Percentiles rank a stretch among this genome's conserved stretches.
Evolutionary conservation across 768 basidiomycete species (phyloP).

Genomic region (Lentinula boryana): DNA sequence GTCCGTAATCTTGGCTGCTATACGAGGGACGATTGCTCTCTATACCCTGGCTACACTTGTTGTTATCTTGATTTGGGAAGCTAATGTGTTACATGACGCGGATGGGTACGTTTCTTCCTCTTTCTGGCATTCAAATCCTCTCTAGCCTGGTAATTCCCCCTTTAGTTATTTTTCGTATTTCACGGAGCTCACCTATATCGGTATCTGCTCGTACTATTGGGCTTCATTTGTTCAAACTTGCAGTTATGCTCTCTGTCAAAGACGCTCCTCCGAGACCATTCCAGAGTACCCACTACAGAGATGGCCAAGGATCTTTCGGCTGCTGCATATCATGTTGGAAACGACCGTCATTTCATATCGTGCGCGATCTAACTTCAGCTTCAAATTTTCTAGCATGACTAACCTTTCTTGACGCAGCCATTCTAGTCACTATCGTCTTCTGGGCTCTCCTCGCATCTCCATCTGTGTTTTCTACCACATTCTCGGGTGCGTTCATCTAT

Average conservation of each 20-base stretch:
- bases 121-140: not conserved
- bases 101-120: slow-evolving; percentile 21
- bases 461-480: slow-evolving; percentile 32
- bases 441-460: slow-evolving; percentile 50
- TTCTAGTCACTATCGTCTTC: slow-evolving; percentile 58
- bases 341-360: slow-evolving; percentile 50
- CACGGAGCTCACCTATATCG: slow-evolving; percentile 57
- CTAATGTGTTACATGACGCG: slow-evolving; percentile 21
- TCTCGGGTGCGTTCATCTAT: slow-evolving; percentile 26
- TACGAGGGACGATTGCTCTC: slow-evolving; percentile 43
- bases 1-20: slow-evolving; percentile 32
- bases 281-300: slow-evolving; percentile 46
- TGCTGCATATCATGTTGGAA: slow-evolving; percentile 49
- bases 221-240: slow-evolving; percentile 50
- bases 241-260: slow-evolving; percentile 24
- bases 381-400: not conserved
- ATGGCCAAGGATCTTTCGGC: slow-evolving; percentile 52
- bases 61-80: slow-evolving; percentile 30
- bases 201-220: slow-evolving; percentile 57
- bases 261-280: slow-evolving; percentile 11
- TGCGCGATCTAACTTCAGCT: slow-evolving; percentile 26
- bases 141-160: not conserved
- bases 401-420: slow-evolving; percentile 30
- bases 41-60: slow-evolving; percentile 42
- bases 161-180: slow-evolving; percentile 60